Evolutionary conservation across 129 eudicot genomes (phyloP).

Genomic region (Centrapalus pauciflorus): DNA sequence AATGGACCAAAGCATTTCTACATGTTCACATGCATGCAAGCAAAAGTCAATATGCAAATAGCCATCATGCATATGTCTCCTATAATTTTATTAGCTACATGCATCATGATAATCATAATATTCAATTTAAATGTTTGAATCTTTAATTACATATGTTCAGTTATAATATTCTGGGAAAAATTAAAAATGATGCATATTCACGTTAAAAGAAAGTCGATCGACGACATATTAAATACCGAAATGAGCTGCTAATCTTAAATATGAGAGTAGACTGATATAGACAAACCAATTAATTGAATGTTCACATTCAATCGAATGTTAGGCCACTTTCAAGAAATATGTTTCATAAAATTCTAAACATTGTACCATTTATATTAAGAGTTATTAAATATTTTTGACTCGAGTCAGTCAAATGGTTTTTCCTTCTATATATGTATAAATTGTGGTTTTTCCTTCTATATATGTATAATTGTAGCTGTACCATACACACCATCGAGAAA

Average conservation of each 20-base stretch:
- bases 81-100: neutral
- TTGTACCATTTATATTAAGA: no score
- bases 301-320: neutral
- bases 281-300: neutral
- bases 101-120: no score
- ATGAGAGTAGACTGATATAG: neutral
- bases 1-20: constrained; percentile 24
- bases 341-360: neutral
- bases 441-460: no score
- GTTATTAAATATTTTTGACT: no score
- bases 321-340: neutral
- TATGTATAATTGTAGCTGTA: no score
- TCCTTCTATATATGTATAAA: no score
- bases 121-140: neutral
- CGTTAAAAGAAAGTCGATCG: constrained; percentile 5
- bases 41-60: constrained; percentile 16
- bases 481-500: no score
- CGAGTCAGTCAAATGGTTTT: no score
- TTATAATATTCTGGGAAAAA: neutral
- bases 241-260: neutral
- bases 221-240: neutral
- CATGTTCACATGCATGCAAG: constrained; percentile 17
- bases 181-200: no score
- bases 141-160: neutral
- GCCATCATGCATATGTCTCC: neutral